These are phyloP conservation scores for Apiospora phragmitis DNA, from an alignment of 2,329 filamentous ascomycete species.

Conservation along the genomic window DNA sequence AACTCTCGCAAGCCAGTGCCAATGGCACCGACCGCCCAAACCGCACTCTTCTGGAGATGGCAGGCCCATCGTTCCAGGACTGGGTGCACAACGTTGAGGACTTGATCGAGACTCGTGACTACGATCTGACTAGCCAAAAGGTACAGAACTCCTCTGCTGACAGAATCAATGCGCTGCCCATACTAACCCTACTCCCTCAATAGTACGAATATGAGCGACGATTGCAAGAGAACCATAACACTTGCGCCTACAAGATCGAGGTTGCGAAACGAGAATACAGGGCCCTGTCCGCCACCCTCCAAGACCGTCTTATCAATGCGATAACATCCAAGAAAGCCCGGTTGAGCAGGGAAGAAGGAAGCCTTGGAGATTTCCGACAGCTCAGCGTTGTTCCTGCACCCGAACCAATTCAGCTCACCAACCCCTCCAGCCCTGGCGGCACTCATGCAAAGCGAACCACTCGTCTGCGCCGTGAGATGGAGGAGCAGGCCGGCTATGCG, in stretches of 20 bases:
- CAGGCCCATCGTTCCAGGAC: conserved; percentile 80
- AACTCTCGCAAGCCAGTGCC: conserved; percentile 36
- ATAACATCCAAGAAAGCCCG: conserved; percentile 65
- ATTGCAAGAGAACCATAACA: conserved; percentile 58
- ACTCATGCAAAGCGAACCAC: conserved; percentile 64
- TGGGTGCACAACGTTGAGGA: conserved; percentile 88
- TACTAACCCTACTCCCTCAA: conserved; percentile 14
- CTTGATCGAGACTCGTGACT: conserved; percentile 83
- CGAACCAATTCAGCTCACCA: conserved; percentile 67
- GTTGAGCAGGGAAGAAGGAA: conserved; percentile 67
- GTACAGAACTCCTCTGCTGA: conserved; percentile 46
- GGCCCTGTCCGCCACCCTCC: conserved; percentile 59
- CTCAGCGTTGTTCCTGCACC: conserved; percentile 65
- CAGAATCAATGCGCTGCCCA: not conserved
- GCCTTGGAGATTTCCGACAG: conserved; percentile 67
- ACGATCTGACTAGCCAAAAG: conserved; percentile 76
- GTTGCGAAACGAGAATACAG: conserved; percentile 63
- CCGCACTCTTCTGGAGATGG: conserved; percentile 67
- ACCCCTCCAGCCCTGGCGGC: conserved; percentile 64
- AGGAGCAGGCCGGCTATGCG: conserved; percentile 55
- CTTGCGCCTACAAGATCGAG: conserved; percentile 61
- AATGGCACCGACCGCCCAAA: conserved; percentile 39
- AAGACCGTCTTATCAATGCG: conserved; percentile 67
- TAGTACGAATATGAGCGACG: conserved; percentile 66
- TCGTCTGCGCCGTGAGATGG: conserved; percentile 59